A percentile compares a stretch with the other conserved stretches of the same genome.
phyloP scores from a whole-genome alignment of 176 grass and related monocot species.

The Oryza brachyantha region DNA sequence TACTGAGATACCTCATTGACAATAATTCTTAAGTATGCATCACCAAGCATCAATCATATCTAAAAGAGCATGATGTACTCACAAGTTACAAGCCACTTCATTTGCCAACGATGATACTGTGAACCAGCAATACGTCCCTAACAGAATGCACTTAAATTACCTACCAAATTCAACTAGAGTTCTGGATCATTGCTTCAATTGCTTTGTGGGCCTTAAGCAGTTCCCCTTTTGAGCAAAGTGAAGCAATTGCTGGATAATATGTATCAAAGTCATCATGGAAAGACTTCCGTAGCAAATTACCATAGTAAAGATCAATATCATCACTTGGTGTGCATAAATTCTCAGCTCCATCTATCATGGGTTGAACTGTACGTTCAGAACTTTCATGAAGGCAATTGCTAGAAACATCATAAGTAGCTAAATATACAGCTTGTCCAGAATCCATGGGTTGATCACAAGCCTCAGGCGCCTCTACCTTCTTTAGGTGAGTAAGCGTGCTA shows the following conservation, averaged over 20 bases:
- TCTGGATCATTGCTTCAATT: constrained; percentile 75
- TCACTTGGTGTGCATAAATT: constrained; percentile 23
- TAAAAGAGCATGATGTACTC: constrained; percentile 23
- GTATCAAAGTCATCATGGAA: constrained; percentile 63
- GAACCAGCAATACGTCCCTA: constrained; percentile 3
- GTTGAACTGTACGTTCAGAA: constrained; percentile 13
- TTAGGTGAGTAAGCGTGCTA: constrained; percentile 34
- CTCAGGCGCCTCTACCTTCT: constrained; percentile 39
- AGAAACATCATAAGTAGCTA: constrained; percentile 25
- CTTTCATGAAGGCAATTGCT: background rate
- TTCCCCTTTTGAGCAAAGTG: constrained; percentile 72
- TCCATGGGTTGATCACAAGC: constrained; percentile 21
- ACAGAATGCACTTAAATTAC: constrained; percentile 2
- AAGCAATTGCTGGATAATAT: constrained; percentile 72
- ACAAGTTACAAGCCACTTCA: constrained; percentile 6
- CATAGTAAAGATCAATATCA: constrained; percentile 39
- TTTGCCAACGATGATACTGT: constrained; percentile 22
- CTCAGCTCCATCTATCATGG: constrained; percentile 39
- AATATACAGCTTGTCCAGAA: constrained; percentile 26
- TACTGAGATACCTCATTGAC: background rate
- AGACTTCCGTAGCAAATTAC: constrained; percentile 50
- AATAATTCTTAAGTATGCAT: background rate
- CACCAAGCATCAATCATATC: constrained; percentile 9
- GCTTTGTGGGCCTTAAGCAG: constrained; percentile 59
- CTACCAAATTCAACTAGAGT: constrained; percentile 52